phyloP scores from a whole-genome alignment of 2,329 filamentous ascomycete species.

The Fusarium pilosicola region DNA sequence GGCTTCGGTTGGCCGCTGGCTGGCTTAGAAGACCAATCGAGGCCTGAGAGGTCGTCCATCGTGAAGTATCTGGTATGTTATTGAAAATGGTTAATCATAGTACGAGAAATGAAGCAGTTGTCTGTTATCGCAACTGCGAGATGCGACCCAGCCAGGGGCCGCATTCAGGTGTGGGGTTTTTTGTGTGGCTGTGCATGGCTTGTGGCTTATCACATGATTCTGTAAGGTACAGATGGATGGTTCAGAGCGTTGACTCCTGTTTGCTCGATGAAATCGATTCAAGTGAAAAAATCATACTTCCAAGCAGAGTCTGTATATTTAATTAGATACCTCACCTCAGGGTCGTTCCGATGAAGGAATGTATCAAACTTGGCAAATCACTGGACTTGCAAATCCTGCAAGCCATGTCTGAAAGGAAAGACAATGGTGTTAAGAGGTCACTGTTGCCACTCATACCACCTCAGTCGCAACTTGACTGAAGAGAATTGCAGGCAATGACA shows the following conservation, averaged over 20 bases:
- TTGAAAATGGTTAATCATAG: conserved; percentile 42
- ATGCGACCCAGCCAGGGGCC: conserved; percentile 38
- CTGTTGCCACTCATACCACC: too few species aligned
- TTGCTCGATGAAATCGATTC: background rate
- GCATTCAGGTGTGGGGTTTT: conserved; percentile 39
- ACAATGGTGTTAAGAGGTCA: background rate
- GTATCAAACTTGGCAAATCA: background rate
- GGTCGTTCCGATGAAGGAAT: background rate
- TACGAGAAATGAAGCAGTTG: conserved; percentile 25
- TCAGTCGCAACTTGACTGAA: background rate
- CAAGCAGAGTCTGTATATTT: background rate
- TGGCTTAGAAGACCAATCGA: conserved; percentile 67
- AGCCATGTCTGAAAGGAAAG: background rate
- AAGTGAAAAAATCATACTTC: background rate
- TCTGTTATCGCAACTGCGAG: conserved; percentile 36
- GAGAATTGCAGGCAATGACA: background rate
- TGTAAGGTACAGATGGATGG: background rate
- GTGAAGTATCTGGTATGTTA: conserved; percentile 40
- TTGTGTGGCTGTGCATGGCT: conserved; percentile 32
- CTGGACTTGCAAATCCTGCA: background rate
- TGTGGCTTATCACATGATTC: conserved; percentile 35
- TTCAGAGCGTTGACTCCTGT: background rate
- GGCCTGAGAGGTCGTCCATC: conserved; percentile 71
- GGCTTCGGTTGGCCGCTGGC: conserved; percentile 47
- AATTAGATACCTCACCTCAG: background rate